A percentile compares a stretch with the other conserved stretches of the same genome.
phyloP scores from a whole-genome alignment of 2,329 filamentous ascomycete species.

The Nigrograna mackinnonii region DNA sequence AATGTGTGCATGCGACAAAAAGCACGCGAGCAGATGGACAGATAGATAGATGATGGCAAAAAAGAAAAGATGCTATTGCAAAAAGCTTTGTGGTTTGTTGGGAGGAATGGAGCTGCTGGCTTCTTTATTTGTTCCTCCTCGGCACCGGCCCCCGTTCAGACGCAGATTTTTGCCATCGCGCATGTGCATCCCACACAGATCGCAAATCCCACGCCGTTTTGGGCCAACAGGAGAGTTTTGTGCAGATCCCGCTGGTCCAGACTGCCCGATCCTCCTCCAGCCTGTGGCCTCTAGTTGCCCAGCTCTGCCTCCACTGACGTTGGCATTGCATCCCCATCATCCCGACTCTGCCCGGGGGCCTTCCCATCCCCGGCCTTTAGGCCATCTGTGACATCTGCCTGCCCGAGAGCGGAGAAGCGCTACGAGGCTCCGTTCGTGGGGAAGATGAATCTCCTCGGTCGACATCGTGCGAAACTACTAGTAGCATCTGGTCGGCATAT shows the following conservation, averaged over 20 bases:
- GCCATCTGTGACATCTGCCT: neutral
- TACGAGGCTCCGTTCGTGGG: neutral
- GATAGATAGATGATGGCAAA: constrained; percentile 1
- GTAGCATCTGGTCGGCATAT: no score
- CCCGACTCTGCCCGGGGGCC: neutral
- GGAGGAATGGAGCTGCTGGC: neutral
- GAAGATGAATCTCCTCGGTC: neutral
- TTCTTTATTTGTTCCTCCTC: neutral
- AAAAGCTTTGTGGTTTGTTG: neutral
- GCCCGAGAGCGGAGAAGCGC: neutral
- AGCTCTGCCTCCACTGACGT: neutral
- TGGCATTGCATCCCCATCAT: no score
- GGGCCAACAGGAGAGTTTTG: no score
- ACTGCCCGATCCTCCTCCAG: neutral
- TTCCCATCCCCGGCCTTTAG: neutral
- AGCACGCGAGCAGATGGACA: constrained; percentile 2
- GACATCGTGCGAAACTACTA: neutral
- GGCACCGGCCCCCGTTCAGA: neutral
- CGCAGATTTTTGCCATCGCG: no score
- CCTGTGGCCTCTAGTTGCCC: neutral
- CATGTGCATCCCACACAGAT: neutral
- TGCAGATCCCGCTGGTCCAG: neutral
- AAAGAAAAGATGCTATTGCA: neutral
- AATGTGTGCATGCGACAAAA: constrained; percentile 2
- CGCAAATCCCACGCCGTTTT: no score